A percentile compares a stretch with the other conserved stretches of the same genome.
Conservation (phyloP, 495 filamentous ascomycete species). For the Hypoxylon trugodes region DNA sequence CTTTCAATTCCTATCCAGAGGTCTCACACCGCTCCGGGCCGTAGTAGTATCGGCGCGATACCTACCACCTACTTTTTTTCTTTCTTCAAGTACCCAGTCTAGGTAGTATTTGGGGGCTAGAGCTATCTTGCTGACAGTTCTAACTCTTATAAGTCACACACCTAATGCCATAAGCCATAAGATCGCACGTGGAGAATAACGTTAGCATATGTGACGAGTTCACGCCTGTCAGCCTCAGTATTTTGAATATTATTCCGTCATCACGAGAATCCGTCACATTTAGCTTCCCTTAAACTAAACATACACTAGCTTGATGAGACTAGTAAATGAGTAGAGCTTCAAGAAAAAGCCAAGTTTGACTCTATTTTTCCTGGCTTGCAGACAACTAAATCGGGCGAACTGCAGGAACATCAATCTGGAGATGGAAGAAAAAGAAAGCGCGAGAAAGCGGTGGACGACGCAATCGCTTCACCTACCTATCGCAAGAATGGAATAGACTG, state of each 20-base stretch:
- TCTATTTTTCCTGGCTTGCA: not conserved
- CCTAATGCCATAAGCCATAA: not conserved
- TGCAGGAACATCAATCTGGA: conserved; percentile 24
- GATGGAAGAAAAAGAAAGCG: conserved; percentile 31
- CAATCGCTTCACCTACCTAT: conserved; percentile 24
- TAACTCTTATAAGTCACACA: conserved; percentile 7
- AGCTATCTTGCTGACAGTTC: conserved; percentile 14
- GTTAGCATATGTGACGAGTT: conserved; percentile 5
- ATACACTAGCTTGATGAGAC: conserved; percentile 20
- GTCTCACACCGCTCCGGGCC: conserved; percentile 31
- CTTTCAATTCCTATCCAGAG: not conserved
- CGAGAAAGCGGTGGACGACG: conserved; percentile 32
- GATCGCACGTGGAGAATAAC: conserved; percentile 17
- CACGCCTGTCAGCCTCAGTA: conserved; percentile 26
- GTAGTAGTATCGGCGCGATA: conserved; percentile 10
- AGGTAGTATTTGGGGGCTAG: conserved; percentile 7
- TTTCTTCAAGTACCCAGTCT: too few species aligned
- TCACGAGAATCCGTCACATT: conserved; percentile 28
- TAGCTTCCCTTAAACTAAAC: conserved; percentile 23
- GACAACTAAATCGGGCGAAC: conserved; percentile 30
- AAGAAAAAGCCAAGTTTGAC: conserved; percentile 21
- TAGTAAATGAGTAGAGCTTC: conserved; percentile 10
- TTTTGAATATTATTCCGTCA: conserved; percentile 12
- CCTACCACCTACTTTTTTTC: too few species aligned
- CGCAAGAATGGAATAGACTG: conserved; percentile 20